Conservation (phyloP, 306 rosid species). For the Prunus mongolica region DNA sequence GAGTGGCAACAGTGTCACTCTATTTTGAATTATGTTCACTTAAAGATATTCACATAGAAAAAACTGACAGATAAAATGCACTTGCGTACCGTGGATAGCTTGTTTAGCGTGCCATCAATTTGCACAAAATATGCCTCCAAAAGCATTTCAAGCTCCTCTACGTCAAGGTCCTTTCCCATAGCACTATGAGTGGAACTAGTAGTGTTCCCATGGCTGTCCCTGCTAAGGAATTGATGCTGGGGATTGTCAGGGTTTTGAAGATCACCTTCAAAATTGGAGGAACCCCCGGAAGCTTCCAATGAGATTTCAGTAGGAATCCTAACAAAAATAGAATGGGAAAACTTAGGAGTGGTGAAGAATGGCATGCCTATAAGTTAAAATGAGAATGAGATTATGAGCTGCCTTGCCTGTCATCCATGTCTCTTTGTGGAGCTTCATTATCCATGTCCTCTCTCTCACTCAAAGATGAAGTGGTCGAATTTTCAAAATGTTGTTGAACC, state of each 20-base stretch:
- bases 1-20: not conserved
- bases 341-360: not conserved
- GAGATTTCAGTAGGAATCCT: conserved; percentile 62
- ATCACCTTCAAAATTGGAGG: conserved; percentile 34
- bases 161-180: conserved; percentile 68
- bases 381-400: conserved; percentile 13
- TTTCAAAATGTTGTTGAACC: conserved; percentile 49
- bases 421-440: conserved; percentile 34
- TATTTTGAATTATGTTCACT: not conserved
- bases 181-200: conserved; percentile 63
- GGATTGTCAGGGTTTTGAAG: conserved; percentile 31
- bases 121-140: conserved; percentile 97
- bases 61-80: not conserved
- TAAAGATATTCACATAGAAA: not conserved
- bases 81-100: conserved; percentile 58
- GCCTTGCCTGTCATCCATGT: conserved; percentile 54
- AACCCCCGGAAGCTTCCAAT: conserved; percentile 38
- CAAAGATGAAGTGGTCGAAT: conserved; percentile 60
- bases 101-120: conserved; percentile 86
- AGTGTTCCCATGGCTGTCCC: conserved; percentile 62
- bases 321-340: conserved; percentile 8
- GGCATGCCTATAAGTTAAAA: not conserved
- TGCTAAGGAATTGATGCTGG: conserved; percentile 32
- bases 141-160: conserved; percentile 98
- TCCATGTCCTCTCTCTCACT: conserved; percentile 35